Evolutionary conservation across 495 filamentous ascomycete species (phyloP), one percentile per base, ranked within the genome.

Genomic region (Neurospora pannonica): DNA sequence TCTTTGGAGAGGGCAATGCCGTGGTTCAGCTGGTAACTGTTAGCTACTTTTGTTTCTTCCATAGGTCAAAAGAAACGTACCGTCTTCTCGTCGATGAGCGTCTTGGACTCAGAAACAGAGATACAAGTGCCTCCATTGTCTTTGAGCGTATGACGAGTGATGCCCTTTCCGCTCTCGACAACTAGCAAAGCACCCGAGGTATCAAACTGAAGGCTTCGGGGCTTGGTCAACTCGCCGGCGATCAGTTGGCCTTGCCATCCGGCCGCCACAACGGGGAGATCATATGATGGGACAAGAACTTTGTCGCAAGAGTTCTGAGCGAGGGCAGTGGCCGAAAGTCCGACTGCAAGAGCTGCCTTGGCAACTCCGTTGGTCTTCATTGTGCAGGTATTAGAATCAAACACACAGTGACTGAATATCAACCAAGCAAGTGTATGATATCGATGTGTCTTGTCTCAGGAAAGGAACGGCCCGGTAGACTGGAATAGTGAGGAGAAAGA

Each of bases 171-270:
- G 73, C 82, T 81, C 77, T 91, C 83, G 5, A 90, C 84, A 5
- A 92, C 86, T 0, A 92, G 81, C 67, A 92, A 78, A 24, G 85
- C 84, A 2, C 90, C 90, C 7, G 78, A 74, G 10, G 70, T 78
- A 77, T 92, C 90, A 75, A 92, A 90, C 17, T 85, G 75, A 42
- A 92, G 85, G 15, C 85, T 85, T n/a, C 90, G 83, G 4, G 90
- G 90, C 38, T 79, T 82, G 15, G 75, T 82, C 71, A 92, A 77
- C 7, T 84, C 85, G 5, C 83, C 85, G 13, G 85, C 87, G 11
- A 91, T 81, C 0, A 92, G 81, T 71, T 87, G 85, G 1, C 83
- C 85, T 19, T 80, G 77, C 81, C 88, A 92, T 38, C 89, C 90
- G 34, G 79, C 71, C 11, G 88, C 86, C 15, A 91, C 81, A 0